Evolutionary conservation across 2,329 filamentous ascomycete genomes (phyloP), one percentile per base, ranked within the genome.

Genomic region (Ophiostoma sp.): DNA sequence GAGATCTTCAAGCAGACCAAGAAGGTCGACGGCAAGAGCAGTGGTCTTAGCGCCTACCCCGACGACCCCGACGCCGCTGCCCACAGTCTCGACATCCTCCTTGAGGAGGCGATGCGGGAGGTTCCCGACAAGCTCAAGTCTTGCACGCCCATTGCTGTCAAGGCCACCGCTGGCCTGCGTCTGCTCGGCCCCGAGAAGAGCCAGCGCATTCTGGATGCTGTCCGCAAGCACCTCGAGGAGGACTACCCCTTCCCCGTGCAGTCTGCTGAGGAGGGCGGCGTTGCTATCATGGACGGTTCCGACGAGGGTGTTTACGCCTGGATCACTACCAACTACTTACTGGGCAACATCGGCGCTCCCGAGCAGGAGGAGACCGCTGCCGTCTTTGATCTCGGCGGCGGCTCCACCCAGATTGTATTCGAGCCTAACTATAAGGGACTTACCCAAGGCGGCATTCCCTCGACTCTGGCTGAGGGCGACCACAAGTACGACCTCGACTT

Each of bases 271-370:
- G 89, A 94, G 73, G 88, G 91, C 68, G 95, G 96, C 68, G 92
- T 99, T 41, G 87, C 93, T 71, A 96, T 99, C 78, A 99, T 99
- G 95, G 93, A 97, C 75, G 95, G 95, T 71, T 93, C 91, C 66
- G 91, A 97, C 76, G 95, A 99, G 81, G 95, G 95, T 76, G 94
- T 99, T 42, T 99, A 96, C 76, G 96, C 95, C 67, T 99, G 95
- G 95, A 96, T 99, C 78, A 99, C 95, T 6, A 95, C 93, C 73
- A 99, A 99, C 84, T 99, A 99, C 79, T 89, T 99, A 55, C 87
- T 99, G 38, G 94, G 94, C 75, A 98, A 98, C 82, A 98, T 99
- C 78, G 95, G 95, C 70, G 91, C 91, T 11, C 91, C 93, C 1
- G 94, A 97, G 76, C 87, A 93, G 77, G 92, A 87, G 71, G 90